Conservation (phyloP, 2,329 filamentous ascomycete species). For the Phialemonium atrogriseum region DNA sequence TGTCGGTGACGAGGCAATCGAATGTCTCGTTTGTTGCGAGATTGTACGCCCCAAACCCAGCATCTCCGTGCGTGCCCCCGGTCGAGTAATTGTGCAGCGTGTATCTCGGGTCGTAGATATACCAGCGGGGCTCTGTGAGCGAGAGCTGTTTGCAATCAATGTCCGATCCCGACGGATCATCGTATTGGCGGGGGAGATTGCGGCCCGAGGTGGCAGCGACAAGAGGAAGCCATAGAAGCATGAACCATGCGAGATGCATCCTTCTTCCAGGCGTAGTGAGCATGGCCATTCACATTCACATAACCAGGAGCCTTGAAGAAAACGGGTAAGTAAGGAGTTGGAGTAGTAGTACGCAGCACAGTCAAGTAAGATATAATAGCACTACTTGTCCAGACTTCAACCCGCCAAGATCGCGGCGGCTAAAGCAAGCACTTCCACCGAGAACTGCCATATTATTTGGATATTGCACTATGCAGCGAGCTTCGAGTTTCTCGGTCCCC, state of each 20-base stretch:
- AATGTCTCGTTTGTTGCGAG: constrained; percentile 8
- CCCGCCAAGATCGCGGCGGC: not conserved
- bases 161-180: constrained; percentile 2
- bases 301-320: too few relatives aligned
- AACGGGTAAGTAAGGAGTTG: not conserved
- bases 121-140: constrained; percentile 9
- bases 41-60: constrained; percentile 10
- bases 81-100: constrained; percentile 8
- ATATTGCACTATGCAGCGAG: too few relatives aligned
- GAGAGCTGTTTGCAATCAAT: constrained; percentile 9
- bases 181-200: not conserved
- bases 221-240: not conserved
- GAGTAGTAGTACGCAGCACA: not conserved
- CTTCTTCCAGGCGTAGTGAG: too few relatives aligned
- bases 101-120: constrained; percentile 9
- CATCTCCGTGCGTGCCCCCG: constrained; percentile 10
- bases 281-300: too few relatives aligned
- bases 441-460: not conserved
- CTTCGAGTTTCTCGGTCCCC: too few relatives aligned
- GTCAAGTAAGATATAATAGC: not conserved
- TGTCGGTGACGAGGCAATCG: constrained; percentile 9
- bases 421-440: not conserved
- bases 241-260: not conserved
- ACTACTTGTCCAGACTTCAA: not conserved
- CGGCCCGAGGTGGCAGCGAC: not conserved